Base-by-base conservation (phyloP, 768 basidiomycete genomes). In the Mycena polygramma region DNA sequence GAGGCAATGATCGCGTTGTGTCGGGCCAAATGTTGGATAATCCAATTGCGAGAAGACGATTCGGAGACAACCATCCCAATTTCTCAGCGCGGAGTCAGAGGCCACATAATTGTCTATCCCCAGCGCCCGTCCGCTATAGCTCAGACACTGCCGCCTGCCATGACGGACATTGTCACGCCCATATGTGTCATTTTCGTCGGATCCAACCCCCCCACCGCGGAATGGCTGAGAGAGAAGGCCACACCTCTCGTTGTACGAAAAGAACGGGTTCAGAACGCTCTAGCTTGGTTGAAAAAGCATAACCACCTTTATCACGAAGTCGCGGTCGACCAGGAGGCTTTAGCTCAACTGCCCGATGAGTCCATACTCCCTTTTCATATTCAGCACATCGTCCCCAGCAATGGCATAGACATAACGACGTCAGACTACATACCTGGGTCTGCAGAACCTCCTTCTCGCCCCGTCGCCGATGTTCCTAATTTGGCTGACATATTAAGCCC, bases 111-210 rank as follows among this genome's bases (percentile, higher is more conserved):
- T 9, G 59, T 77, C 0, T 76, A 76, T 48, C 78, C 78, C 2
- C 76, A 77, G 39, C 57, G 54, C 4, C 77, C 76, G 1, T 63
- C 72, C 14, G 39, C 48, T 0, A 45, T 79, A 2, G 67, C 64
- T 4, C 5, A 2, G 0, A 17, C 76, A 2, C 58, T 79, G 14
- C 78, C 78, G 1, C 74, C 73, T 0, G 22, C 75, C 17, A 24
- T 78, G 0, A 69, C 69, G 19, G 77, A 78, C 0, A 69, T 77
- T 26, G 24, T 71, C 2, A 67, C 73, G 0, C 74, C 74, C 4
- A 73, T 77, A 15, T 78, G 76, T 39, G 64, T 79, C 0, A 52
- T 79, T 1, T 78, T 78, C 57, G 70, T 77, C 1, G 77, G 77
- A 0, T 72, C 76, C 7, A 4, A 24, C 14, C 59, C 63, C 0